Evolutionary conservation across 768 basidiomycete species (phyloP).

Genomic region (Leccinum arenicola): DNA sequence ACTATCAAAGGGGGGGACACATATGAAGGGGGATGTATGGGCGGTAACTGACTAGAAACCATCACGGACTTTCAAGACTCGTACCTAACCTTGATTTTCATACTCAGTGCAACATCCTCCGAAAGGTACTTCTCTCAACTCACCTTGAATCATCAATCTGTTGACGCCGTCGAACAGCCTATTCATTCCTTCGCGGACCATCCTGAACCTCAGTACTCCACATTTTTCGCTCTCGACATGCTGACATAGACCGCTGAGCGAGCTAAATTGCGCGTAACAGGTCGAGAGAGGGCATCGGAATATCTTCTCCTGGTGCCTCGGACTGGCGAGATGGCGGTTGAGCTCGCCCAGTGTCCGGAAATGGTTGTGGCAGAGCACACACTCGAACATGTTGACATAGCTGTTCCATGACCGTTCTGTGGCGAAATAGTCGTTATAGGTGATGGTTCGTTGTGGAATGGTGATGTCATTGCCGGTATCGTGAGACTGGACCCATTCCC

Average conservation of each 20-base stretch:
- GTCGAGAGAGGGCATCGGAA: constrained; percentile 52
- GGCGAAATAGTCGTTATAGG: constrained; percentile 25
- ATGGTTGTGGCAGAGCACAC: constrained; percentile 53
- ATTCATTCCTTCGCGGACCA: constrained; percentile 40
- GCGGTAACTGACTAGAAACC: constrained; percentile 13
- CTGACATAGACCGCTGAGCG: constrained; percentile 58
- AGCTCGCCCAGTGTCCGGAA: constrained; percentile 43
- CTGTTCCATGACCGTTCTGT: constrained; percentile 41
- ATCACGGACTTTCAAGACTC: constrained; percentile 26
- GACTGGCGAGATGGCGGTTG: constrained; percentile 65
- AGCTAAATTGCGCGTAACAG: constrained; percentile 44
- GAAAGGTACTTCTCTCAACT: constrained; percentile 1
- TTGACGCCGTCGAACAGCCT: constrained; percentile 23
- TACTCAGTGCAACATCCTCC: constrained; percentile 4
- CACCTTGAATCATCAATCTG: constrained; percentile 11
- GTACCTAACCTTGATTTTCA: constrained; percentile 16
- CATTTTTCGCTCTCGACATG: constrained; percentile 67
- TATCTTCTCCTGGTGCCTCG: constrained; percentile 49
- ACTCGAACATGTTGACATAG: constrained; percentile 47
- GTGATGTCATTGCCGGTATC: constrained; percentile 48
- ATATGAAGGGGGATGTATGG: constrained; percentile 10
- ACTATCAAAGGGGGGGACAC: not conserved
- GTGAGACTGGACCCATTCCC: constrained; percentile 35
- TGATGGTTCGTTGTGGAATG: constrained; percentile 51
- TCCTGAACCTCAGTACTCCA: constrained; percentile 48